Evolutionary conservation across 1,139 yeast species (phyloP).

Genomic region (Blastobotrys buckinghamii): DNA sequence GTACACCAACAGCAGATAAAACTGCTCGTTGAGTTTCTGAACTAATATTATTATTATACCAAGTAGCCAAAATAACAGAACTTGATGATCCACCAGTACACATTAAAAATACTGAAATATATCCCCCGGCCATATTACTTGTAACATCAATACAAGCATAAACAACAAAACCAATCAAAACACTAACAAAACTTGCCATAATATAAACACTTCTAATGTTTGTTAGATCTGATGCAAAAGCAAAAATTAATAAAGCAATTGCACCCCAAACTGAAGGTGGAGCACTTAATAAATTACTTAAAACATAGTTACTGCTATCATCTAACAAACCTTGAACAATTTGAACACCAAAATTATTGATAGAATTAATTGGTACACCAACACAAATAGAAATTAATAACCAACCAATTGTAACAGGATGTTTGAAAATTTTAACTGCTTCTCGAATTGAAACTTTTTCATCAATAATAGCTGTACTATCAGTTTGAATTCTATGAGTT

Average conservation of each 20-base stretch:
- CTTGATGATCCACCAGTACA: conserved; percentile 48
- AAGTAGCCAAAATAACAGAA: conserved; percentile 44
- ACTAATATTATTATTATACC: conserved; percentile 49
- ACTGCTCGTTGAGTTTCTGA: conserved; percentile 46
- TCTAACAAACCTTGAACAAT: conserved; percentile 46
- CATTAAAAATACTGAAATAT: conserved; percentile 49
- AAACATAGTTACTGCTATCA: background rate
- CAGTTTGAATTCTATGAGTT: conserved; percentile 40
- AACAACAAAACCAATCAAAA: conserved; percentile 43
- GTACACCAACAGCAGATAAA: conserved; percentile 46
- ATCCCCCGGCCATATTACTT: conserved; percentile 40
- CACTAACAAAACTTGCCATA: conserved; percentile 35
- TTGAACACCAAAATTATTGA: conserved; percentile 49
- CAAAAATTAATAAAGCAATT: conserved; percentile 40
- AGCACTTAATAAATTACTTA: conserved; percentile 44
- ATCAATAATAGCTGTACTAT: conserved; percentile 42
- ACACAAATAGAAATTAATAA: conserved; percentile 42
- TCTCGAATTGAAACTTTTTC: conserved; percentile 40
- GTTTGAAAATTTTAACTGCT: conserved; percentile 45
- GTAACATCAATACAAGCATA: conserved; percentile 42
- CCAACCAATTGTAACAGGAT: conserved; percentile 46
- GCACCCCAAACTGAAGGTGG: conserved; percentile 56
- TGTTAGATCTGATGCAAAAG: conserved; percentile 43
- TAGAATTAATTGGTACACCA: conserved; percentile 47
- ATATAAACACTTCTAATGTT: conserved; percentile 40